Base-by-base conservation (phyloP, 148 eudicot genomes). In the Cornus kousa region DNA sequence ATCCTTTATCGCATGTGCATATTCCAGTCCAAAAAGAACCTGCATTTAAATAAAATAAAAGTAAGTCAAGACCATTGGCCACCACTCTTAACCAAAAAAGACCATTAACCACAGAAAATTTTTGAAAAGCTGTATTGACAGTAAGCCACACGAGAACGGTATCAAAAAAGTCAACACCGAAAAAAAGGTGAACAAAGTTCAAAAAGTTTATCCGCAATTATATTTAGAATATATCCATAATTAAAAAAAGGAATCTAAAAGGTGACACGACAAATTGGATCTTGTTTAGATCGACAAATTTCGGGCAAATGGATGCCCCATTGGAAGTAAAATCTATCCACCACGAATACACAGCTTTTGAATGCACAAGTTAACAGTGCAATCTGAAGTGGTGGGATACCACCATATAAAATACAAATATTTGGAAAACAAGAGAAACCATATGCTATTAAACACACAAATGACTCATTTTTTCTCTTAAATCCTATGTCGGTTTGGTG, bases 1-100 rank as follows among this genome's bases (percentile, higher is more conserved):
- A 60, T 83, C 90, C 78, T 87, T 76, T 71, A 89, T 81, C 72
- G 92, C 91, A 83, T 95, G 82, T 66, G 91, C 79, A 68, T 87
- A 95, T 78, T 93, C 98, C 81, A 96, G 88, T 53, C 98, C 98
- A 87, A 75, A 92, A 23, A 96, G 91, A 70, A 93, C 90, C 99
- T 96, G 83, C 77, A 78, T 67, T 74, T 46, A 24, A 57, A 22
- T n/a, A 16, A 67, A 68, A 57, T 3, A 57, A 57, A 13, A 13
- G 20, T 57, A 57, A 13, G 62, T 13, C 5, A 57, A 57, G 62
- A 57, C 62, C 20, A 14, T 19, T 19, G 14, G 20, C 62, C 62
- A 57, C 62, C 48, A 43, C 8, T 43, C 48, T 6, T 53, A 53
- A 53, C 19, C 9, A 13, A 16, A 53, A 53, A 53, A 53, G 59